A percentile compares a stretch with the other conserved stretches of the same genome.
Evolutionary conservation across 352 stramenopile genomes (phyloP).

Genomic region (Aphanomyces cochlioides): DNA sequence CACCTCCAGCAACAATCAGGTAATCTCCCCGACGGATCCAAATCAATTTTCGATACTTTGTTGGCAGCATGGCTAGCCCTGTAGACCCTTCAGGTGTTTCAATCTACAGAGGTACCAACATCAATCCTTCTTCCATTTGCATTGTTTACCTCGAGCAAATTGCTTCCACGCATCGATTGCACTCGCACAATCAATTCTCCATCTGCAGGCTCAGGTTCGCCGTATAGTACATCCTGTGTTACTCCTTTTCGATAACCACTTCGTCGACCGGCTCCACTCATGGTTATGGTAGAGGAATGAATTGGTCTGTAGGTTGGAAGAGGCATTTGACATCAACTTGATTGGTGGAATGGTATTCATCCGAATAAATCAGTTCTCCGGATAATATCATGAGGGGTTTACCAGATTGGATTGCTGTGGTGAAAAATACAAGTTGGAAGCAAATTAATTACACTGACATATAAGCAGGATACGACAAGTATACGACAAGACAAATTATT

Average conservation of each 20-base stretch:
- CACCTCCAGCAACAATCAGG: conserved; percentile 89
- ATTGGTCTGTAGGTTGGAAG: not conserved
- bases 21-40: conserved; percentile 98
- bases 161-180: conserved; percentile 88
- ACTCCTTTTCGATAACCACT: conserved; percentile 91
- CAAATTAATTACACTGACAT: too few relatives aligned
- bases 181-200: conserved; percentile 92
- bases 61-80: conserved; percentile 93
- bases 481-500: too few relatives aligned
- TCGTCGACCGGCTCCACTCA: conserved; percentile 88
- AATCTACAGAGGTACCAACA: conserved; percentile 38
- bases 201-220: conserved; percentile 82
- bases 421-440: too few relatives aligned
- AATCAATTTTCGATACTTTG: conserved; percentile 98
- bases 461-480: too few relatives aligned
- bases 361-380: too few relatives aligned
- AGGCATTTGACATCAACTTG: not conserved
- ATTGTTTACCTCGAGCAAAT: conserved; percentile 92
- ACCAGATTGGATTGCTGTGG: too few relatives aligned
- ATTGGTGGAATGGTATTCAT: not conserved
- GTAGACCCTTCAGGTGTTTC: conserved; percentile 52
- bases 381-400: too few relatives aligned
- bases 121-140: too few relatives aligned
- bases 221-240: conserved; percentile 88
- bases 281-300: conserved; percentile 33